Evolutionary conservation across 164 flowering plant genomes (phyloP).

Genomic region (Warburgia ugandensis): DNA sequence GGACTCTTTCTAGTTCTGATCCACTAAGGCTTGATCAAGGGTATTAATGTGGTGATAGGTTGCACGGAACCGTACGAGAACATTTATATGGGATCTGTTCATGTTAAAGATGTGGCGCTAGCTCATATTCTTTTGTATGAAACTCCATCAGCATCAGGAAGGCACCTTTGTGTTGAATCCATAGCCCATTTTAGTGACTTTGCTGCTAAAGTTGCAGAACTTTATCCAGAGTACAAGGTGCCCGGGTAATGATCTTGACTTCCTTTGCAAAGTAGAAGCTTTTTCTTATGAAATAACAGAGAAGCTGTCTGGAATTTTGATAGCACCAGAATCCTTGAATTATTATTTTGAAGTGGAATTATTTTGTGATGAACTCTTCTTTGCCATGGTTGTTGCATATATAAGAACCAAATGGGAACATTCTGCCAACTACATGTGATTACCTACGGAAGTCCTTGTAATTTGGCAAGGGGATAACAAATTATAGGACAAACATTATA

Average conservation of each 20-base stretch:
- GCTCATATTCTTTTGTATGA: conserved; percentile 84
- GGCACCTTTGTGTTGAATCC: conserved; percentile 84
- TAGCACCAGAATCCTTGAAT: no score
- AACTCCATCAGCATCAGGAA: conserved; percentile 64
- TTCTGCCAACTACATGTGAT: no score
- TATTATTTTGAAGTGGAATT: no score
- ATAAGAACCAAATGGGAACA: no score
- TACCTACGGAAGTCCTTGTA: no score
- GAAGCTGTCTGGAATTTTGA: no score
- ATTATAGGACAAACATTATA: no score
- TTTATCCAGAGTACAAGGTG: conserved; percentile 69
- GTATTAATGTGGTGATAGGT: conserved; percentile 30
- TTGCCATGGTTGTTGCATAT: no score
- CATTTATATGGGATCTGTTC: conserved; percentile 73
- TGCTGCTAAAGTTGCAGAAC: conserved; percentile 76
- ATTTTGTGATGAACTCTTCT: no score
- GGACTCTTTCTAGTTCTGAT: background rate
- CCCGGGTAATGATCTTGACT: conserved; percentile 44
- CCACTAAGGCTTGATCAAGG: background rate
- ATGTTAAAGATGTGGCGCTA: conserved; percentile 84
- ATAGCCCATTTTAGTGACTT: conserved; percentile 77
- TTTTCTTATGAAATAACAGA: no score
- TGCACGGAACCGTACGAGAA: conserved; percentile 53
- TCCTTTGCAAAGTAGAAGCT: no score
- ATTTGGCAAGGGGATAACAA: no score